phyloP scores from a whole-genome alignment of 192 early-diverging fungal genomes.

The Coemansia umbellata region DNA sequence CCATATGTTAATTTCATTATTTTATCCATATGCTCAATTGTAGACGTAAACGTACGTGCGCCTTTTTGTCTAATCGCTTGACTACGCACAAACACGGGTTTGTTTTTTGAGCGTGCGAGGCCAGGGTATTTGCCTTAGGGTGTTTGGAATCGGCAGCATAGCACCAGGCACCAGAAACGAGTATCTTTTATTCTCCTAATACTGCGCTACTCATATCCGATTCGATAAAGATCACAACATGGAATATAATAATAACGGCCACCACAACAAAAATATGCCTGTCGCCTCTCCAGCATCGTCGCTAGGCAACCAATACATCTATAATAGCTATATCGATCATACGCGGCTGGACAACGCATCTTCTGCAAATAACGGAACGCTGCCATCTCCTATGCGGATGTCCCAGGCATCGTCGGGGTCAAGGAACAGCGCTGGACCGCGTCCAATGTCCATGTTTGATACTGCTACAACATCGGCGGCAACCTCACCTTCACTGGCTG shows the following conservation, averaged over 20 bases:
- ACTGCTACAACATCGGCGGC: background rate
- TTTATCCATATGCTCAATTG: no score
- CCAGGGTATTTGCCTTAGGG: no score
- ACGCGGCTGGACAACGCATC: background rate
- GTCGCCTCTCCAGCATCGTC: constrained; percentile 12
- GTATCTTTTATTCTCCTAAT: no score
- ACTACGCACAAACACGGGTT: no score
- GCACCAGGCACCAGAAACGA: no score
- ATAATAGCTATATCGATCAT: constrained; percentile 26
- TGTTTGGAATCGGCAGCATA: no score
- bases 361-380: background rate
- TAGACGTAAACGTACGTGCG: no score
- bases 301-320: constrained; percentile 15
- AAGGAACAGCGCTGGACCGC: constrained; percentile 7
- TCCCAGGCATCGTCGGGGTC: constrained; percentile 20
- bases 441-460: constrained; percentile 25
- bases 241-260: constrained; percentile 15
- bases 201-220: no score
- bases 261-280: constrained; percentile 28
- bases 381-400: constrained; percentile 2
- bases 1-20: no score
- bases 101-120: no score
- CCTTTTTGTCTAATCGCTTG: no score
- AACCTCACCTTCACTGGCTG: background rate
- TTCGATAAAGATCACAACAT: no score